Evolutionary conservation across 75 land plant genomes (phyloP).

Genomic region (Ceratopteris richardii): DNA sequence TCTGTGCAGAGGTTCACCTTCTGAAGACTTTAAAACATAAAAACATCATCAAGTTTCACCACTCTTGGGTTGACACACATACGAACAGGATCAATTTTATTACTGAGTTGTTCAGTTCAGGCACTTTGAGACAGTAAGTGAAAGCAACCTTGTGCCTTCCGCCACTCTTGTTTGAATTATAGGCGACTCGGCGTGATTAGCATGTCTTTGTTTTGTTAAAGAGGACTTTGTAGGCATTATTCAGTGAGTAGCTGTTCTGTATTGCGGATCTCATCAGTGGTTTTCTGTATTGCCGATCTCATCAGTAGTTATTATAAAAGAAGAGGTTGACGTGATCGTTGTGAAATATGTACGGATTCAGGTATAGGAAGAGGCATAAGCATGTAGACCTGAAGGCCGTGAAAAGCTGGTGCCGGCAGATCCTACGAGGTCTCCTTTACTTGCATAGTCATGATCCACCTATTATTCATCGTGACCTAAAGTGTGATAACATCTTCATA

Average conservation of each 20-base stretch:
- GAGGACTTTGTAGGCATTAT: too few species aligned
- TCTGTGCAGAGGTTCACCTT: slow-evolving; percentile 63
- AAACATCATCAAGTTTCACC: slow-evolving; percentile 73
- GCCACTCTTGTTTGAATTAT: too few species aligned
- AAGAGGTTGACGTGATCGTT: too few species aligned
- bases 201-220: too few species aligned
- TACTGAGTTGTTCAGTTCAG: slow-evolving; percentile 83
- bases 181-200: too few species aligned
- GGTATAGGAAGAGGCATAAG: slow-evolving; percentile 43
- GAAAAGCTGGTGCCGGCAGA: slow-evolving; percentile 62
- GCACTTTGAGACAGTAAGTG: slow-evolving; percentile 78
- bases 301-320: too few species aligned
- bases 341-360: not conserved
- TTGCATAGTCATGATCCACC: slow-evolving; percentile 68
- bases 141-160: slow-evolving; percentile 19
- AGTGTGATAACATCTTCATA: slow-evolving; percentile 75
- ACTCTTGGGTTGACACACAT: slow-evolving; percentile 70
- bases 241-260: too few species aligned
- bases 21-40: slow-evolving; percentile 70
- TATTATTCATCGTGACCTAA: slow-evolving; percentile 69
- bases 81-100: slow-evolving; percentile 61
- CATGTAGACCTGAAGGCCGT: slow-evolving; percentile 47
- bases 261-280: too few species aligned
- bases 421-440: slow-evolving; percentile 53
- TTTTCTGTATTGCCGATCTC: too few species aligned